phyloP scores from a whole-genome alignment of 208 protist species.

The Crithidia acanthocephali region DNA sequence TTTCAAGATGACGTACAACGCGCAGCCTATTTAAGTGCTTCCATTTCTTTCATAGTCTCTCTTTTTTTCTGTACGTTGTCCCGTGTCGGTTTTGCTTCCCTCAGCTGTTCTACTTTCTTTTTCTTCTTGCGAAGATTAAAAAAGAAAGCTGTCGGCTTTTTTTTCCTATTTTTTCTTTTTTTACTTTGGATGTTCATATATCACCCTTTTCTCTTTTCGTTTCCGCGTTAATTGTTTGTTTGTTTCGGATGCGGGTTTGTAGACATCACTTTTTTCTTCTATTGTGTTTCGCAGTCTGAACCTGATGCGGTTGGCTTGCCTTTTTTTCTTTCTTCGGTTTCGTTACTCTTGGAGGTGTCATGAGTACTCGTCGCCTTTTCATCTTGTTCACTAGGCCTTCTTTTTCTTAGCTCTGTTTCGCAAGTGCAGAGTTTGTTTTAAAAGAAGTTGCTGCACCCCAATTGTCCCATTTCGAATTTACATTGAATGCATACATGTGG shows the following conservation, averaged over 20 bases:
- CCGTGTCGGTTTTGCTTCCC: background rate
- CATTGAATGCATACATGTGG: background rate
- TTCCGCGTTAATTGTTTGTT: background rate
- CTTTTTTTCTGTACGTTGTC: conserved; percentile 12
- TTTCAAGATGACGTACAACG: conserved; percentile 65
- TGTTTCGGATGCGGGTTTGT: background rate
- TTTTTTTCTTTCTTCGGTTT: background rate
- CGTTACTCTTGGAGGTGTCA: background rate
- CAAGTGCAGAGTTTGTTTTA: conserved; percentile 5
- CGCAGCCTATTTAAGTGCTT: conserved; percentile 35
- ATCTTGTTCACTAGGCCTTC: conserved; percentile 10
- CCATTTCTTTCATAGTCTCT: conserved; percentile 24
- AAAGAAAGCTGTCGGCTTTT: background rate
- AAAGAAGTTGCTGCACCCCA: background rate
- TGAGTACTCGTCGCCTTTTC: background rate
- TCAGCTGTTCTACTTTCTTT: background rate
- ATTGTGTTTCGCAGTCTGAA: background rate
- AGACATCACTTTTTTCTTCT: background rate
- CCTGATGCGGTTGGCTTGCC: background rate
- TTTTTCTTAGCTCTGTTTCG: conserved; percentile 20
- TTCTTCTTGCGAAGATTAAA: background rate
- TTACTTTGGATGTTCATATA: background rate
- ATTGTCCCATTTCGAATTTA: background rate
- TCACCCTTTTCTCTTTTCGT: background rate
- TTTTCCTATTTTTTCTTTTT: background rate